Percentiles rank a stretch among this genome's conserved stretches.
phyloP scores from a whole-genome alignment of 1,284 basidiomycete species.

The Trametes hirsuta region DNA sequence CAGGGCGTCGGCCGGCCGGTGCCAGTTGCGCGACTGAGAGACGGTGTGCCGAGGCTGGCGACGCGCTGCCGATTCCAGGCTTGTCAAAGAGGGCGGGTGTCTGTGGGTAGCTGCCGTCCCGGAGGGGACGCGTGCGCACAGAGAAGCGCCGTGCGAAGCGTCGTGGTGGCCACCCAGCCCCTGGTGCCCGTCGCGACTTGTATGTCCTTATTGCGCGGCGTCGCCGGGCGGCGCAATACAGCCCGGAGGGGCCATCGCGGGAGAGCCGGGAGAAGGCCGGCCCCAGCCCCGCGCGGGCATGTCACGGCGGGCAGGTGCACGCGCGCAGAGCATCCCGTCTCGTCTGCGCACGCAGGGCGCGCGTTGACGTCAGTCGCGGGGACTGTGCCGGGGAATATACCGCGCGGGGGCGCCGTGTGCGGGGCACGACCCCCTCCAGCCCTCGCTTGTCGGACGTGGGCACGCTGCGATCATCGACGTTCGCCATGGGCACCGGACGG shows the following conservation, averaged over 20 bases:
- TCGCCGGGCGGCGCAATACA: conserved; percentile 18
- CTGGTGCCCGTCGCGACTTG: conserved; percentile 22
- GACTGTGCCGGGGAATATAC: background rate
- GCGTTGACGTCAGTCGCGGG: conserved; percentile 7
- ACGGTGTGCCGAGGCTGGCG: conserved; percentile 2
- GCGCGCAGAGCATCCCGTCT: background rate
- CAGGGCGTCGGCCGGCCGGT: background rate
- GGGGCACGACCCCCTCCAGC: conserved; percentile 1
- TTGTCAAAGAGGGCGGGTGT: conserved; percentile 6
- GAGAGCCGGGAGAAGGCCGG: conserved; percentile 8
- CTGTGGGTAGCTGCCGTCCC: conserved; percentile 10
- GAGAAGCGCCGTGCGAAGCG: conserved; percentile 20
- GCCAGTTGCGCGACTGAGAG: background rate
- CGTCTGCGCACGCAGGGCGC: background rate
- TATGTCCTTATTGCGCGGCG: conserved; percentile 25
- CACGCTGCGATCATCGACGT: conserved; percentile 2
- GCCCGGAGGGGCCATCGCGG: conserved; percentile 18
- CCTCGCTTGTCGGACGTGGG: background rate
- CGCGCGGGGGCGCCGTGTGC: background rate
- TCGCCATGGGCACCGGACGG: background rate
- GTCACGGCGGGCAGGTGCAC: background rate
- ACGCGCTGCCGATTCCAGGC: conserved; percentile 7
- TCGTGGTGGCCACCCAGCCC: conserved; percentile 7
- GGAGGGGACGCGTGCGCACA: conserved; percentile 5
- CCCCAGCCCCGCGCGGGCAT: conserved; percentile 2